A percentile compares a stretch with the other conserved stretches of the same genome.
phyloP scores from a whole-genome alignment of 2,329 filamentous ascomycete species.

The Arthrobotrys entomopaga region DNA sequence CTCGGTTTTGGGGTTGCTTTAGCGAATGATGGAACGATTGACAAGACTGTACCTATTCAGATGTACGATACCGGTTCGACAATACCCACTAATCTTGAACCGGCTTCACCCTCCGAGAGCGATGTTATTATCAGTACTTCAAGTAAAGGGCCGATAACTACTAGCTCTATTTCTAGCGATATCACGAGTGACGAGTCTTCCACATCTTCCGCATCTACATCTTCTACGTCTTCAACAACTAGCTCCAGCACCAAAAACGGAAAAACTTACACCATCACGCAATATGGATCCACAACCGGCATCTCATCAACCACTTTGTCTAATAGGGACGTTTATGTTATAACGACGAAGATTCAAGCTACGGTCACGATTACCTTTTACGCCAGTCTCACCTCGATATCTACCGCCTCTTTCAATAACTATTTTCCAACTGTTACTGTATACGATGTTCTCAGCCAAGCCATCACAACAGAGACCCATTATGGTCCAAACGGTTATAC shows the following conservation, averaged over 20 bases:
- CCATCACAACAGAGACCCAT: constrained; percentile 19
- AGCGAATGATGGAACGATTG: constrained; percentile 25
- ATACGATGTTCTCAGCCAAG: constrained; percentile 24
- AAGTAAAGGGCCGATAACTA: too few relatives aligned
- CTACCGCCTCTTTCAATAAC: constrained; percentile 23
- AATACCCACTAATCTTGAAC: constrained; percentile 27
- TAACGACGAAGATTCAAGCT: constrained; percentile 12
- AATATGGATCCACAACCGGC: constrained; percentile 23
- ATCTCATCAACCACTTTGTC: constrained; percentile 15
- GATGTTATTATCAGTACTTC: background rate
- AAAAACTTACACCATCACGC: constrained; percentile 20
- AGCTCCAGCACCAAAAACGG: background rate
- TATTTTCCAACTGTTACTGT: constrained; percentile 34
- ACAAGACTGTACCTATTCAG: constrained; percentile 47
- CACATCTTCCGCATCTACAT: background rate
- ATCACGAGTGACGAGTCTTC: constrained; percentile 3
- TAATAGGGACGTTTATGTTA: constrained; percentile 22
- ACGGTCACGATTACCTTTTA: constrained; percentile 21
- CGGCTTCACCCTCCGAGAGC: constrained; percentile 27
- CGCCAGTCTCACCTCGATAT: background rate
- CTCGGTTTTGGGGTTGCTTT: constrained; percentile 41
- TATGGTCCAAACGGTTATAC: constrained; percentile 34
- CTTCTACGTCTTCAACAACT: background rate
- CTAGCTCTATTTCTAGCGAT: background rate
- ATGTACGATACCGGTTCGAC: constrained; percentile 43